Percentiles rank a stretch among this genome's conserved stretches.
phyloP scores from a whole-genome alignment of 495 filamentous ascomycete species.

The Ramalina intermedia region DNA sequence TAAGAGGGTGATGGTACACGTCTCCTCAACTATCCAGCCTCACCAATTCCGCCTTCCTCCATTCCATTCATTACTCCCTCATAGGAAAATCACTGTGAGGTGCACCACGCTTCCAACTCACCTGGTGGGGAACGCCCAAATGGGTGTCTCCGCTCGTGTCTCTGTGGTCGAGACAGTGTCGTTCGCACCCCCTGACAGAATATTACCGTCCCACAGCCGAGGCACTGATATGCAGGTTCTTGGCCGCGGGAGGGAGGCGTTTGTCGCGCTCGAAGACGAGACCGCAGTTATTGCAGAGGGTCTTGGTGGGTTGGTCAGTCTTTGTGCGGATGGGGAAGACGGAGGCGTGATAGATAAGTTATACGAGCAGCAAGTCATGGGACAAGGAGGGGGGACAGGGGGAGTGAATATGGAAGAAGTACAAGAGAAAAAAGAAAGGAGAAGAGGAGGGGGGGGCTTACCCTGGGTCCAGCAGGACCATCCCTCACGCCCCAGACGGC shows the following conservation, averaged over 20 bases:
- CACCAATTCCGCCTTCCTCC: no score
- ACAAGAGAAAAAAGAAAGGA: neutral
- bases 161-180: no score
- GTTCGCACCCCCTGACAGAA: neutral
- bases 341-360: neutral
- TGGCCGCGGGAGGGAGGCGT: conserved; percentile 68
- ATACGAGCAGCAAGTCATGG: no score
- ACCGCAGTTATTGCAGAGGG: conserved; percentile 89
- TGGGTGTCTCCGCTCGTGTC: no score
- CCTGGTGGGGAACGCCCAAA: no score
- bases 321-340: conserved; percentile 7
- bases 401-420: neutral
- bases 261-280: conserved; percentile 77
- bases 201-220: conserved; percentile 26
- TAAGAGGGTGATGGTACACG: no score
- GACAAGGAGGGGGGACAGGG: neutral
- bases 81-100: no score
- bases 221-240: conserved; percentile 54
- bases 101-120: no score
- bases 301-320: conserved; percentile 31
- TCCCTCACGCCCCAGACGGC: conserved; percentile 91
- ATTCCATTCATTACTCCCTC: no score
- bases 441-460: conserved; percentile 31
- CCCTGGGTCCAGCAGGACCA: conserved; percentile 70
- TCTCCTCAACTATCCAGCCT: no score